Conservation (phyloP, 225 moss, liverwort and hornwort species). For the Sphagnum tenellum region DNA sequence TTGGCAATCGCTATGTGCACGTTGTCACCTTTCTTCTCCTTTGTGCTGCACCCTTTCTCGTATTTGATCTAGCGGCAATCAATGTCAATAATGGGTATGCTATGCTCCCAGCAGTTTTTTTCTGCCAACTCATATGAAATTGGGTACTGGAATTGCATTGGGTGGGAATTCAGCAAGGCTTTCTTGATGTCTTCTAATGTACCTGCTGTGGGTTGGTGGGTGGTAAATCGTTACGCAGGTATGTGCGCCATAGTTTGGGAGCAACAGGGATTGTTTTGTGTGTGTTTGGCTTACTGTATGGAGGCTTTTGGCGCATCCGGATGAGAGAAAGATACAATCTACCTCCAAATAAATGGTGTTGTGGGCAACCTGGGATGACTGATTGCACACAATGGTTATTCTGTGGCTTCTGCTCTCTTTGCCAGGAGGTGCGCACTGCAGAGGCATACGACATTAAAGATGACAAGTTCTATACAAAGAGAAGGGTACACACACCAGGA, state of each 20-base stretch:
- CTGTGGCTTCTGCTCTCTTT: slow-evolving; percentile 49
- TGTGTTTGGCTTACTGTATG: slow-evolving; percentile 54
- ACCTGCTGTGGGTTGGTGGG: too few relatives aligned
- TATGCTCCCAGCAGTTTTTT: too few relatives aligned
- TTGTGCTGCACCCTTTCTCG: slow-evolving; percentile 76
- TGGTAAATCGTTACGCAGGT: not conserved
- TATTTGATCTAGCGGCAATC: slow-evolving; percentile 86
- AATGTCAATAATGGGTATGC: slow-evolving; percentile 52
- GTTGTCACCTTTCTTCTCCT: slow-evolving; percentile 72
- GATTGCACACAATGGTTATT: slow-evolving; percentile 65
- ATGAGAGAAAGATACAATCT: slow-evolving; percentile 66
- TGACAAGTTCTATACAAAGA: slow-evolving; percentile 38
- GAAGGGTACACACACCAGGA: slow-evolving; percentile 1
- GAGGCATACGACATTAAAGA: slow-evolving; percentile 55
- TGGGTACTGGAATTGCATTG: too few relatives aligned
- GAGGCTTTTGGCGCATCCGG: slow-evolving; percentile 71
- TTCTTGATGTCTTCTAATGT: too few relatives aligned
- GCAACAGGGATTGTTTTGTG: slow-evolving; percentile 46
- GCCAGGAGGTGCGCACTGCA: slow-evolving; percentile 77
- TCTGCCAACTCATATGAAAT: too few relatives aligned
- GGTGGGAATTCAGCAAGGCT: too few relatives aligned
- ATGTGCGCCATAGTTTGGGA: slow-evolving; percentile 33
- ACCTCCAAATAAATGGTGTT: slow-evolving; percentile 38
- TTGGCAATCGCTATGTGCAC: slow-evolving; percentile 91
- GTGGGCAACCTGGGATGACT: slow-evolving; percentile 21